phyloP scores from a whole-genome alignment of 805 yeast species.

The Lipomyces orientalis region DNA sequence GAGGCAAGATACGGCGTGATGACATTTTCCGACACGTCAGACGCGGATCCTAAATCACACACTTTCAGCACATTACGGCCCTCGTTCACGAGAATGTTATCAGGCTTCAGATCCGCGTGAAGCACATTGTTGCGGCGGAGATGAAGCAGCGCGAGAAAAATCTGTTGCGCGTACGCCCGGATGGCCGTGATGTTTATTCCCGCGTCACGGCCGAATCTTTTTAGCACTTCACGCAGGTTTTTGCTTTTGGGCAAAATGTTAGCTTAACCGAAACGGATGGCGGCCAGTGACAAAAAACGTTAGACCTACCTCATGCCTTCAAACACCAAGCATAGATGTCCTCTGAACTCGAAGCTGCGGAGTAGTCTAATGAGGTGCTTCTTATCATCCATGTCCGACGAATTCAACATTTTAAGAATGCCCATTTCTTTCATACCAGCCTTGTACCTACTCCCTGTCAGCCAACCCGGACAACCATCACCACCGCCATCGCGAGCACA shows the following conservation, averaged over 20 bases:
- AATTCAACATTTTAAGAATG: conserved; percentile 70
- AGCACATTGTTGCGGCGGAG: conserved; percentile 73
- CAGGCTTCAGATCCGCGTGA: conserved; percentile 93
- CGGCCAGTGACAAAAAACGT: too few species aligned
- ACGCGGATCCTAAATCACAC: conserved; percentile 91
- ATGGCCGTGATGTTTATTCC: conserved; percentile 77
- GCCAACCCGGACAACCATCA: neutral
- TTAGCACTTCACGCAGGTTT: conserved; percentile 72
- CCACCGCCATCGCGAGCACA: neutral
- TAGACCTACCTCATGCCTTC: conserved; percentile 59
- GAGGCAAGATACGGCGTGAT: conserved; percentile 52
- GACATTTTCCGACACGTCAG: conserved; percentile 39
- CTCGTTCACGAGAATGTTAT: conserved; percentile 73
- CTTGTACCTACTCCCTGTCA: conserved; percentile 42
- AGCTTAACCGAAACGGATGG: neutral
- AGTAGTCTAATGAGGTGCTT: conserved; percentile 70
- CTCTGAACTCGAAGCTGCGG: conserved; percentile 81
- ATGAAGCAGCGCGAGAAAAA: conserved; percentile 70
- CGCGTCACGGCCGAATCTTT: conserved; percentile 83
- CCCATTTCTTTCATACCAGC: conserved; percentile 82
- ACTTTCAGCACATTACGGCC: conserved; percentile 73
- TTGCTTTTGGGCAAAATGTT: conserved; percentile 48
- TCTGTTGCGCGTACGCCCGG: conserved; percentile 69
- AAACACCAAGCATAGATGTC: conserved; percentile 85
- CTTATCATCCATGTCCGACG: conserved; percentile 63